phyloP scores from a whole-genome alignment of 179 eudicot species.

The Beta corolliflora region DNA sequence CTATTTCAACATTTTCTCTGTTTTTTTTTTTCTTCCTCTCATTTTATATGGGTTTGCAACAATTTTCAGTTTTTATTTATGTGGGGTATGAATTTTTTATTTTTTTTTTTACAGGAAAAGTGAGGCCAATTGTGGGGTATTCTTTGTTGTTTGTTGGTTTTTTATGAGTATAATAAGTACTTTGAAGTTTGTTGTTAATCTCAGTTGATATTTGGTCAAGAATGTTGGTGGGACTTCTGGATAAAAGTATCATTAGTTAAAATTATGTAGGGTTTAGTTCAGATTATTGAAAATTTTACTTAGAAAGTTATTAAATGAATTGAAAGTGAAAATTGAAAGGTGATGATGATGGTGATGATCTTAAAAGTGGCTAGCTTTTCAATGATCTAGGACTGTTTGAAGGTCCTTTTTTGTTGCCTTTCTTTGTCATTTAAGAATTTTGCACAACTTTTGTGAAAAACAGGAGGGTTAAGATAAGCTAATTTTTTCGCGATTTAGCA shows the following conservation, averaged over 20 bases:
- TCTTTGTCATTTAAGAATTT: neutral
- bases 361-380: conserved; percentile 6
- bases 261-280: neutral
- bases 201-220: neutral
- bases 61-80: too few relatives aligned
- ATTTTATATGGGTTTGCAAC: neutral
- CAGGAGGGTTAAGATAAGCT: neutral
- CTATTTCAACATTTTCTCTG: neutral
- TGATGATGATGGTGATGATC: conserved; percentile 2
- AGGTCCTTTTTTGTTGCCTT: neutral
- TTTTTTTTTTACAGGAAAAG: neutral
- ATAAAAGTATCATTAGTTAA: neutral
- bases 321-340: neutral
- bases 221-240: conserved; percentile 8
- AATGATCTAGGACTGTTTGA: neutral
- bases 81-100: too few relatives aligned
- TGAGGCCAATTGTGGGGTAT: neutral
- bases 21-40: neutral
- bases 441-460: too few relatives aligned
- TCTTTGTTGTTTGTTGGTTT: neutral
- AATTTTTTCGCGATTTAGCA: neutral
- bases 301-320: neutral
- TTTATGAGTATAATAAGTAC: too few relatives aligned
- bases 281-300: neutral
- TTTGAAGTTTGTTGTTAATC: neutral